These are phyloP conservation scores for Monosporascus cannonballus DNA, from an alignment of 2,329 filamentous ascomycete species.

Conservation along the genomic window DNA sequence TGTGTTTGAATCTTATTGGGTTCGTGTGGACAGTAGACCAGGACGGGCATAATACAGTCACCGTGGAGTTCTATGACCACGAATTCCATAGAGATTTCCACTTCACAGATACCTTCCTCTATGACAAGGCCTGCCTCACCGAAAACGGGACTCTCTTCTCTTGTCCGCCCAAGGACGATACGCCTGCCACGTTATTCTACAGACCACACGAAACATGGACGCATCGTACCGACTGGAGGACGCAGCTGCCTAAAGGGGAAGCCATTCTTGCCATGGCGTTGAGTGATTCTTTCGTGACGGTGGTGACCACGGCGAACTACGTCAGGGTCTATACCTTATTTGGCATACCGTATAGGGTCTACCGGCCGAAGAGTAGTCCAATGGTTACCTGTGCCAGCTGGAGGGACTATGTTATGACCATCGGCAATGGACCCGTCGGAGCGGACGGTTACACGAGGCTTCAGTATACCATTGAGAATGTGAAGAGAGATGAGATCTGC, in stretches of 20 bases:
- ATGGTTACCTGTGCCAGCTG: slow-evolving; percentile 91
- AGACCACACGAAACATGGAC: slow-evolving; percentile 97
- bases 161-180: slow-evolving; percentile 61
- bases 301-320: slow-evolving; percentile 80
- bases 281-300: slow-evolving; percentile 84
- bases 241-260: slow-evolving; percentile 80
- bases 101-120: slow-evolving; percentile 92
- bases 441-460: slow-evolving; percentile 73
- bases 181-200: slow-evolving; percentile 83
- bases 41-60: slow-evolving; percentile 87
- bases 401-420: slow-evolving; percentile 92
- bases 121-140: slow-evolving; percentile 91
- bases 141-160: slow-evolving; percentile 83
- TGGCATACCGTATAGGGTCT: slow-evolving; percentile 82
- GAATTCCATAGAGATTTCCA: slow-evolving; percentile 91
- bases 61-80: slow-evolving; percentile 95
- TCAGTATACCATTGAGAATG: slow-evolving; percentile 88
- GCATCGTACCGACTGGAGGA: slow-evolving; percentile 82
- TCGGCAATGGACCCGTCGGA: slow-evolving; percentile 84
- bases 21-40: slow-evolving; percentile 98
- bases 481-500: slow-evolving; percentile 88
- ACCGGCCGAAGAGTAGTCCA: slow-evolving; percentile 83
- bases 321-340: slow-evolving; percentile 91
- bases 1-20: slow-evolving; percentile 88
- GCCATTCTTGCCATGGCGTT: slow-evolving; percentile 81